Conservation (phyloP, 345 rosid species). For the Hibiscus syriacus region DNA sequence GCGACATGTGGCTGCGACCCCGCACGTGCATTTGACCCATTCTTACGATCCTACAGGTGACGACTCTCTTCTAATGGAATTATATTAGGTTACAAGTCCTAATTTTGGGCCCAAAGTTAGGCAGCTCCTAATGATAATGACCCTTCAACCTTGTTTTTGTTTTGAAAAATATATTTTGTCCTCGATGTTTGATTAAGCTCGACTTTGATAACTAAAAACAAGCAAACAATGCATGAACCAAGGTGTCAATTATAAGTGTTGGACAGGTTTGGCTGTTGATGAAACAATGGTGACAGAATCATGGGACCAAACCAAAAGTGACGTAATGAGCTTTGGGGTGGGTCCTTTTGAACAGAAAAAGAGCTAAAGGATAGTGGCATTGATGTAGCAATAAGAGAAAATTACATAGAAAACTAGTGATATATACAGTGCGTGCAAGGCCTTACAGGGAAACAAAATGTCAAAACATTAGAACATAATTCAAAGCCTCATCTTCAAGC, state of each 20-base stretch:
- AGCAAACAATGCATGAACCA: background rate
- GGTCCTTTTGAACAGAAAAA: slow-evolving; percentile 4
- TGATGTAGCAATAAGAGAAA: background rate
- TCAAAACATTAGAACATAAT: slow-evolving; percentile 16
- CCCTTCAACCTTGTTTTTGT: slow-evolving; percentile 25
- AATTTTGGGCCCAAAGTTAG: slow-evolving; percentile 29
- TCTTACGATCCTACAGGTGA: background rate
- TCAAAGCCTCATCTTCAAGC: slow-evolving; percentile 17
- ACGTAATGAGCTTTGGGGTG: background rate
- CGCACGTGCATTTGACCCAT: background rate
- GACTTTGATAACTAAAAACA: background rate
- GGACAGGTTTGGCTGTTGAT: background rate
- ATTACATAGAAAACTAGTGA: slow-evolving; percentile 7
- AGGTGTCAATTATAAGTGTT: background rate
- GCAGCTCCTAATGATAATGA: slow-evolving; percentile 35
- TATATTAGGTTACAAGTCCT: background rate
- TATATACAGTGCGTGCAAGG: slow-evolving; percentile 17
- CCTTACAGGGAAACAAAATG: slow-evolving; percentile 17
- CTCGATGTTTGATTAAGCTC: background rate
- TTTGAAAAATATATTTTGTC: too few species aligned
- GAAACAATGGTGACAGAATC: background rate
- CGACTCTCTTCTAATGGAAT: background rate
- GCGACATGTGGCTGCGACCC: background rate
- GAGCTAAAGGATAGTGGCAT: background rate
- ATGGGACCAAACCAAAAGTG: background rate